These are phyloP conservation scores for Notholithocarpus densiflorus DNA, from an alignment of 306 rosid species.

Conservation along the genomic window DNA sequence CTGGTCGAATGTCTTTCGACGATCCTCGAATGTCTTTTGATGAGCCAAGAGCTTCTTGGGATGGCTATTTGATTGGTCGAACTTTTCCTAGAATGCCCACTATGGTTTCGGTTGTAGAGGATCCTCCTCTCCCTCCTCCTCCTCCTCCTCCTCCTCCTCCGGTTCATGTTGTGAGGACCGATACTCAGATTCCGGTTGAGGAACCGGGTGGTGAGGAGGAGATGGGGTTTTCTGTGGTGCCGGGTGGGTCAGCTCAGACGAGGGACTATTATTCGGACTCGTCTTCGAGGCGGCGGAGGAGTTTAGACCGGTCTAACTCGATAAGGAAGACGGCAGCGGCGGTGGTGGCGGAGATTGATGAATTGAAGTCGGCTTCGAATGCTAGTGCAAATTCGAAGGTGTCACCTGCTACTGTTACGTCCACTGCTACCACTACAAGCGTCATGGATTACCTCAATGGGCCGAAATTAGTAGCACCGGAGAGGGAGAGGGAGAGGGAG, in stretches of 20 bases:
- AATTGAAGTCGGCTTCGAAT: constrained; percentile 65
- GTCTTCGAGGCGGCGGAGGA: constrained; percentile 71
- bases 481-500: constrained; percentile 66
- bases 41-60: constrained; percentile 98
- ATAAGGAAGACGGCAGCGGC: constrained; percentile 90
- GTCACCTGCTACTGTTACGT: constrained; percentile 47
- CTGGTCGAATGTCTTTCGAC: constrained; percentile 73
- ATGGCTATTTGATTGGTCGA: constrained; percentile 70
- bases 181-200: constrained; percentile 78
- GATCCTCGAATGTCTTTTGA: constrained; percentile 90
- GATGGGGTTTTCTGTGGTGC: constrained; percentile 14
- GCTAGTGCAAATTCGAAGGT: constrained; percentile 76
- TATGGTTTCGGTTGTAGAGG: constrained; percentile 90
- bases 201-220: constrained; percentile 60
- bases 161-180: constrained; percentile 61
- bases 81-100: constrained; percentile 80
- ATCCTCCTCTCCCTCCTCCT: constrained; percentile 44
- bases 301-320: constrained; percentile 89
- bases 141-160: constrained; percentile 39
- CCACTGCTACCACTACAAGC: not conserved
- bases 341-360: constrained; percentile 91
- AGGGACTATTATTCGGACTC: constrained; percentile 82
- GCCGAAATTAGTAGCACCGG: constrained; percentile 44
- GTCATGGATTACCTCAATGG: constrained; percentile 46
- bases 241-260: constrained; percentile 85